phyloP scores from a whole-genome alignment of 805 yeast species.

The Suhomyces emberorum region DNA sequence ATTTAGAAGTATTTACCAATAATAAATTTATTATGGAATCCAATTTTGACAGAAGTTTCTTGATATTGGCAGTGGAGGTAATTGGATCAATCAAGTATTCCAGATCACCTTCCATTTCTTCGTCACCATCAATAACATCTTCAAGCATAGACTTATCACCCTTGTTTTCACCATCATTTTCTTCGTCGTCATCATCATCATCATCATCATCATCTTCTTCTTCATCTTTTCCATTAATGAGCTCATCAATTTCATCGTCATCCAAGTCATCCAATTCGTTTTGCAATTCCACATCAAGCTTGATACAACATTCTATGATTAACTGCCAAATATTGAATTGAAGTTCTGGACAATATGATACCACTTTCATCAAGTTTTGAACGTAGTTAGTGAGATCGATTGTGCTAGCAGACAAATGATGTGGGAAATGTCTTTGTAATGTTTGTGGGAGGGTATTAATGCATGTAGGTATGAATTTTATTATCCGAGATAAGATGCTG shows the following conservation, averaged over 20 bases:
- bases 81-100: slow-evolving; percentile 44
- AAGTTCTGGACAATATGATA: slow-evolving; percentile 73
- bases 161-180: slow-evolving; percentile 23
- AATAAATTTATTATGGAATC: slow-evolving; percentile 66
- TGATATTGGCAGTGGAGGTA: slow-evolving; percentile 44
- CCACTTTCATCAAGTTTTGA: slow-evolving; percentile 55
- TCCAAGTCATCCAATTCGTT: slow-evolving; percentile 83
- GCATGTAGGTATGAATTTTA: slow-evolving; percentile 79
- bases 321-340: slow-evolving; percentile 75
- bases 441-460: slow-evolving; percentile 58
- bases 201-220: slow-evolving; percentile 38
- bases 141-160: slow-evolving; percentile 27
- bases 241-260: slow-evolving; percentile 58
- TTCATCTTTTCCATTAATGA: slow-evolving; percentile 44
- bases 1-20: slow-evolving; percentile 46
- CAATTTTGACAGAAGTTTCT: slow-evolving; percentile 59
- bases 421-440: slow-evolving; percentile 68
- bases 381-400: slow-evolving; percentile 59
- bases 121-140: slow-evolving; percentile 27
- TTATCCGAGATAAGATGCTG: slow-evolving; percentile 57
- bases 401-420: slow-evolving; percentile 59
- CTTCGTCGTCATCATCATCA: slow-evolving; percentile 15
- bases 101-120: slow-evolving; percentile 35
- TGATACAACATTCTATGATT: slow-evolving; percentile 74
- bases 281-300: slow-evolving; percentile 88